These are phyloP conservation scores for Psophocarpus tetragonolobus DNA, from an alignment of 306 rosid species.

Conservation along the genomic window DNA sequence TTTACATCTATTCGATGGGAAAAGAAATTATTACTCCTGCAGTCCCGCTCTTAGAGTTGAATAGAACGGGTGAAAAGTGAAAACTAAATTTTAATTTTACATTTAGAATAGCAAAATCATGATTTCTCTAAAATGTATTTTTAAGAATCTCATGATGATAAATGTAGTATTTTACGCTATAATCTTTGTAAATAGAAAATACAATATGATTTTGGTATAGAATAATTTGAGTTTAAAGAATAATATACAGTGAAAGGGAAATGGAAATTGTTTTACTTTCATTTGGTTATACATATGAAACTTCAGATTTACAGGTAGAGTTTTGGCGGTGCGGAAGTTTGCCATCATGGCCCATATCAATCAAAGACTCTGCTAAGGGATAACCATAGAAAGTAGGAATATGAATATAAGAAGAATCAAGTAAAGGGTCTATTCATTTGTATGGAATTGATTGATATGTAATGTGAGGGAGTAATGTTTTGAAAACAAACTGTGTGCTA, in stretches of 20 bases:
- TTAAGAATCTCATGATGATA: too few species aligned
- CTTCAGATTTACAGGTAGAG: not conserved
- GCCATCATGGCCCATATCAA: not conserved
- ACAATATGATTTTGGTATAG: too few species aligned
- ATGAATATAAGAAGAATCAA: slow-evolving; percentile 35
- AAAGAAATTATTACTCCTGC: not conserved
- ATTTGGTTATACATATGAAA: not conserved
- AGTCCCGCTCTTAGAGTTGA: not conserved
- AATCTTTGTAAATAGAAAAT: too few species aligned
- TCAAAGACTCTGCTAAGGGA: not conserved
- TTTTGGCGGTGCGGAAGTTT: too few species aligned
- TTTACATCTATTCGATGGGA: not conserved
- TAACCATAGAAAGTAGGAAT: slow-evolving; percentile 36
- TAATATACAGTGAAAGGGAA: not conserved
- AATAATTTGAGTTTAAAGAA: not conserved
- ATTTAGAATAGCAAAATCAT: not conserved
- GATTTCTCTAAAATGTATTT: too few species aligned
- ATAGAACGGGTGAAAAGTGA: not conserved
- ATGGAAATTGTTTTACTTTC: not conserved
- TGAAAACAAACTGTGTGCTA: slow-evolving; percentile 13
- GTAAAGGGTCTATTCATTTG: slow-evolving; percentile 32
- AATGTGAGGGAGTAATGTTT: slow-evolving; percentile 12
- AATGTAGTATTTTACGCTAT: too few species aligned
- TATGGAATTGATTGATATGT: slow-evolving; percentile 26
- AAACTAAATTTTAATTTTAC: not conserved